Base-by-base conservation (phyloP, 805 yeast species). In the Wickerhamiella vanderwaltii region DNA sequence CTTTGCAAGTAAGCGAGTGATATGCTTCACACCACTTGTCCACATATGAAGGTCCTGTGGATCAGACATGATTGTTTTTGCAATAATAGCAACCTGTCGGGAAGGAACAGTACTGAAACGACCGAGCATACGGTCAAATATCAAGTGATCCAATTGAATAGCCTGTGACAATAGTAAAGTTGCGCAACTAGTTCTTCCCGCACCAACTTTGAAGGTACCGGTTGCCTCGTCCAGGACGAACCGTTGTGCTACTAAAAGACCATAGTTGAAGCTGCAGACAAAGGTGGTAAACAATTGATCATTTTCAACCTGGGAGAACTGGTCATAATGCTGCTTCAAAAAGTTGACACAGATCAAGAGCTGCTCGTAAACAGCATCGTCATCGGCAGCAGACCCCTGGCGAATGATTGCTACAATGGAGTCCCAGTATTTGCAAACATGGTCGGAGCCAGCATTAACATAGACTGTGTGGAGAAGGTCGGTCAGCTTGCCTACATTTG, bases 261-360 rank as follows among this genome's bases (percentile, higher is more conserved):
- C 15, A 23, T 37, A 37, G 22, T 29, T 37, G 40, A 37, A 37
- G 20, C 40, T 37, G 22, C 40, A 37, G 9, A 29, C 40, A 37
- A 37, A 37, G 7, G 40, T 37, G 2, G 40, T 20, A 22, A 37
- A 37, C 17, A 37, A 29, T 13, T 20, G 31, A n/a, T 24, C 29
- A 15, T 29, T 18, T 7, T 28, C 28, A 7, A 15, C 33, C 12
- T 23, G 20, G 12, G 40, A 7, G 9, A 37, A 29, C 9, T 20
- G n/a, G 16, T 9, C 12, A 1, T 33, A 16, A 3, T 16, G n/a
- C 9, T 33, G 12, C 4, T 20, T 15, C 25, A 37, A 17, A 18
- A 37, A 37, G n/a, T 29, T 16, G 28, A 20, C 20, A 16, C 40
- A 37, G 6, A 13, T 26, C 9, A 37, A 29, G 3, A 37, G 22